Evolutionary conservation across 2,329 filamentous ascomycete species (phyloP), one percentile per base, ranked within the genome.

Genomic region (Ilyonectria robusta): DNA sequence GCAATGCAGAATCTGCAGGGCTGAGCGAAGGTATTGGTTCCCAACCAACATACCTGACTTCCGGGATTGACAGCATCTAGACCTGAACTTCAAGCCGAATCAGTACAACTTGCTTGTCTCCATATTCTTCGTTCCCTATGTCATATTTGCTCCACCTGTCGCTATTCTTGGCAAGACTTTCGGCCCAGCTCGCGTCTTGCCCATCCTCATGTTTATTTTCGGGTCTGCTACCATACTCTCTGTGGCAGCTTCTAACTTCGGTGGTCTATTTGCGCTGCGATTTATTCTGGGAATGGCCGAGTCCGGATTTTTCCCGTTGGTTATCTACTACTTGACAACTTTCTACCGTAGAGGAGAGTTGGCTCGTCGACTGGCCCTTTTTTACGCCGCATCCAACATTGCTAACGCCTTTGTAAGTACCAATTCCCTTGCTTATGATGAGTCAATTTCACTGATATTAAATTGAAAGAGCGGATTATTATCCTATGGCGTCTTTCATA

Each of bases 71-170:
- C 78, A 80, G 80, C 3, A 76, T 83, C 13, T 75, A 85, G 81
- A 83, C 57, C 78, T 84, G 23, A 65, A 86, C 61, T 88, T 94
- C 83, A 85, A 86, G 60, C 64, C 76, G 3, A 85, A 89, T 73
- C 86, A 93, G 78, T 93, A 94, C 82, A 94, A 93, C 78, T 86
- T 90, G 51, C 84, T 93, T 53, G 80, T 94, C 46, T 88, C 85
- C 70, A 89, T 94, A 69, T 94, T 94, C 83, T 94, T 92, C 79
- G 84, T 94, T 6, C 92, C 92, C 0, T 94, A 91, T 76, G 92
- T 94, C 59, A 76, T 94, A 44, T 91, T 90, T 62, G 92, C 91
- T 0, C 91, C 91, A 0, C 78, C 81, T 11, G 68, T 83, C 4
- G 80, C 81, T 53, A 91, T 94, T 79, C 77, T 92, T 10, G 91